Percentiles rank a stretch among this genome's conserved stretches.
These are phyloP conservation scores for Fragilaria radians DNA, from an alignment of 108 stramenopile species.

Conservation along the genomic window DNA sequence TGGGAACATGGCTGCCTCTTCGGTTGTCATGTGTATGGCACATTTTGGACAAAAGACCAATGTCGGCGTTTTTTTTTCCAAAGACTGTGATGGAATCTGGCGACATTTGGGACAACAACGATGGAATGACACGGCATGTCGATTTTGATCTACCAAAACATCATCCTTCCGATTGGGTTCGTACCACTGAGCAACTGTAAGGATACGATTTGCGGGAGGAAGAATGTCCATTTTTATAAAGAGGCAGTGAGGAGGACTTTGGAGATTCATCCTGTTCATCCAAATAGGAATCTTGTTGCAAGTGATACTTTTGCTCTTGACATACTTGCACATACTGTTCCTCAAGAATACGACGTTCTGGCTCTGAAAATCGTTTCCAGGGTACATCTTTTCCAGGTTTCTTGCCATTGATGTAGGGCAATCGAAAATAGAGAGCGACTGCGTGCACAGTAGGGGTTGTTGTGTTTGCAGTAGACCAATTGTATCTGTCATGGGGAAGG, in stretches of 20 bases:
- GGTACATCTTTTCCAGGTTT: slow-evolving; percentile 38
- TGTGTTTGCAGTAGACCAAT: not conserved
- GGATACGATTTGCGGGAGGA: slow-evolving; percentile 9
- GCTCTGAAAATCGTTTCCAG: slow-evolving; percentile 33
- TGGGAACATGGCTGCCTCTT: slow-evolving; percentile 14
- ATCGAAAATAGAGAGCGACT: slow-evolving; percentile 43
- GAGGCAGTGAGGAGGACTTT: not conserved
- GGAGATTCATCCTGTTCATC: not conserved
- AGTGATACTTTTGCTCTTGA: not conserved
- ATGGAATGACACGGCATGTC: slow-evolving; percentile 44
- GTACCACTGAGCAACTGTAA: slow-evolving; percentile 54
- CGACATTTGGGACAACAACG: slow-evolving; percentile 42
- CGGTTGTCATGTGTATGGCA: slow-evolving; percentile 1
- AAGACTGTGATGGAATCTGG: slow-evolving; percentile 5
- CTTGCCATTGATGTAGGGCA: slow-evolving; percentile 52
- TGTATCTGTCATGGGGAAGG: not conserved
- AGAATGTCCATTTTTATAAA: not conserved
- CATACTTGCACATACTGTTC: slow-evolving; percentile 14
- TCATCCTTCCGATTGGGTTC: slow-evolving; percentile 36
- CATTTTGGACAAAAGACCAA: slow-evolving; percentile 22
- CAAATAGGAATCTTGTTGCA: not conserved
- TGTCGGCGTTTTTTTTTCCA: slow-evolving; percentile 3
- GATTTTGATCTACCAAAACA: slow-evolving; percentile 55
- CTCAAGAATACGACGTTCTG: slow-evolving; percentile 34
- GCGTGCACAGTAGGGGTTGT: too few species aligned